A percentile compares a stretch with the other conserved stretches of the same genome.
Conservation (phyloP, 768 basidiomycete species). For the Hortiboletus campestris region DNA sequence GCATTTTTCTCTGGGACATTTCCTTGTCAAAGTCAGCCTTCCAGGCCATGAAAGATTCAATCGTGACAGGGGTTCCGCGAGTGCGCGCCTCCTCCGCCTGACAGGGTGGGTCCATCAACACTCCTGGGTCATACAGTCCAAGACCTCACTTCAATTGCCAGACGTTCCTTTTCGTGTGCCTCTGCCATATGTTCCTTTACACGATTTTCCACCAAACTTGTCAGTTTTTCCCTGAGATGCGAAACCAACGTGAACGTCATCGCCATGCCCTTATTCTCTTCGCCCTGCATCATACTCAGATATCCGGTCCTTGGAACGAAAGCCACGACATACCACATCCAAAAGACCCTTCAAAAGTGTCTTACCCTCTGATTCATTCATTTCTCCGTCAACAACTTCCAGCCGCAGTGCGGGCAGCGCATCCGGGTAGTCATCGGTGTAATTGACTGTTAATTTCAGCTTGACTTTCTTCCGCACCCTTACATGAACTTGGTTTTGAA, state of each 20-base stretch:
- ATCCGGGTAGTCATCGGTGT: conserved; percentile 84
- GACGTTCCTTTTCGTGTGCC: conserved; percentile 71
- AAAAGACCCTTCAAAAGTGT: conserved; percentile 56
- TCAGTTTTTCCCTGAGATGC: conserved; percentile 76
- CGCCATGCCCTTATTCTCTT: conserved; percentile 90
- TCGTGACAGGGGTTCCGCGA: conserved; percentile 89
- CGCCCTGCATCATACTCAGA: conserved; percentile 46
- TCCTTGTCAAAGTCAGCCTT: conserved; percentile 75
- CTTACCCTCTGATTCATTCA: conserved; percentile 57
- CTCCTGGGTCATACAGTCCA: not conserved
- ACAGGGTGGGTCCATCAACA: conserved; percentile 2
- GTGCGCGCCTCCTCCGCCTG: conserved; percentile 88
- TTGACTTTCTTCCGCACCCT: conserved; percentile 55
- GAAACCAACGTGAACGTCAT: conserved; percentile 97
- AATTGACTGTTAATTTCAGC: conserved; percentile 69
- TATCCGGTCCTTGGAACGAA: not conserved
- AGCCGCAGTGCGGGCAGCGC: conserved; percentile 71
- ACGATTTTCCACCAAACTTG: conserved; percentile 58
- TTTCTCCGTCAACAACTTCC: conserved; percentile 58
- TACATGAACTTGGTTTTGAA: conserved; percentile 10
- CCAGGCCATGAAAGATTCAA: conserved; percentile 80
- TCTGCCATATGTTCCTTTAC: conserved; percentile 54
- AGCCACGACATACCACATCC: conserved; percentile 46
- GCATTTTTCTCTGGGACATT: conserved; percentile 50
- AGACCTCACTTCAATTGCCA: conserved; percentile 66